These are phyloP conservation scores for Cynara cardunculus DNA, from an alignment of 129 eudicot species.

Conservation along the genomic window DNA sequence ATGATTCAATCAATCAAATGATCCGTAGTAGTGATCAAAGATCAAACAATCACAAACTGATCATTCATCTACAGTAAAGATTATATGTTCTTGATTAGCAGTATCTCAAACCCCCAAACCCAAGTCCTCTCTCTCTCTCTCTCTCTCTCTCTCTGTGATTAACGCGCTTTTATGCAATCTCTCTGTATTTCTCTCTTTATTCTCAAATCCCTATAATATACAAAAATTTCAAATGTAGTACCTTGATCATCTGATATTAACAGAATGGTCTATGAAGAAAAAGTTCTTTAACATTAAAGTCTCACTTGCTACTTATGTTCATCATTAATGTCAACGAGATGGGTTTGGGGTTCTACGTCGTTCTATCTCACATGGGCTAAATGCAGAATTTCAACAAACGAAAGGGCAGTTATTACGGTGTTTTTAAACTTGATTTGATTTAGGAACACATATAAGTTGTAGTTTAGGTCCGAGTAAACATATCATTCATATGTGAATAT, in stretches of 20 bases:
- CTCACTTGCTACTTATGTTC: background rate
- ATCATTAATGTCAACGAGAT: background rate
- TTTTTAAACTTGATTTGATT: background rate
- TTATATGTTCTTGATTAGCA: slow-evolving; percentile 15
- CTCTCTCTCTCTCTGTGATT: slow-evolving; percentile 8
- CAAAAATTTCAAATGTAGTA: background rate
- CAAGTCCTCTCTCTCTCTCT: slow-evolving; percentile 19
- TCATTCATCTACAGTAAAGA: slow-evolving; percentile 14
- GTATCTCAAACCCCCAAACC: slow-evolving; percentile 29
- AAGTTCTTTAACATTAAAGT: background rate
- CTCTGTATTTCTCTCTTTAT: background rate
- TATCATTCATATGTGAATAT: background rate
- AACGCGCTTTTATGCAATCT: slow-evolving; percentile 37
- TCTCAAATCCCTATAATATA: background rate
- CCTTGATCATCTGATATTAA: background rate
- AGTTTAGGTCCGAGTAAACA: background rate
- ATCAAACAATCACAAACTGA: slow-evolving; percentile 20
- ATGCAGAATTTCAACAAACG: background rate
- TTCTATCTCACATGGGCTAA: background rate
- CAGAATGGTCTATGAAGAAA: background rate
- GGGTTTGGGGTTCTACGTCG: background rate
- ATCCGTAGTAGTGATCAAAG: slow-evolving; percentile 3
- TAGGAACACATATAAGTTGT: background rate
- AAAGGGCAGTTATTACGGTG: background rate
- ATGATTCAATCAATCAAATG: slow-evolving; percentile 3